Conservation (phyloP, 176 grass and related monocot genomes). For the Carex parvula region DNA sequence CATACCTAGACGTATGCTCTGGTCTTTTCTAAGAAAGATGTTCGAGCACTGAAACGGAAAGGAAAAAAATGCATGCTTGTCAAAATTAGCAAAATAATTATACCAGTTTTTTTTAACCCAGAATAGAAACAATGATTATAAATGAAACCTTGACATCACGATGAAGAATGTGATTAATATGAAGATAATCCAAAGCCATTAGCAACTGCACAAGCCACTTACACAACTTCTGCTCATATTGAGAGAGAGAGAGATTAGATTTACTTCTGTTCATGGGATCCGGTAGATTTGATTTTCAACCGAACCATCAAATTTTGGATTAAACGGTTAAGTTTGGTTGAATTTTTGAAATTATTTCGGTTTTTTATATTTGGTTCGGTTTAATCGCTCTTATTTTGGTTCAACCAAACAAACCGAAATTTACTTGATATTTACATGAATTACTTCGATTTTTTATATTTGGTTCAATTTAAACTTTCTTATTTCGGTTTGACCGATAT, state of each 20-base stretch:
- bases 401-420: no score
- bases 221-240: slow-evolving; percentile 64
- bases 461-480: no score
- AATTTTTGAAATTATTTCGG: no score
- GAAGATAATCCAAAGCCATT: slow-evolving; percentile 95
- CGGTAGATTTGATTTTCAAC: no score
- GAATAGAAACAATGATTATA: slow-evolving; percentile 17
- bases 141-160: slow-evolving; percentile 79
- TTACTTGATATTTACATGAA: no score
- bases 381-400: no score
- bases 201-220: slow-evolving; percentile 95
- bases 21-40: slow-evolving; percentile 90
- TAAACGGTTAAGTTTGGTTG: no score
- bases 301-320: no score
- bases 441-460: no score
- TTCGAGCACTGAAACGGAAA: slow-evolving; percentile 78
- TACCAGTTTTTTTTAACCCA: not conserved
- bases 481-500: no score
- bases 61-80: slow-evolving; percentile 29
- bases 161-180: slow-evolving; percentile 91
- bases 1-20: slow-evolving; percentile 87
- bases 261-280: no score
- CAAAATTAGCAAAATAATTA: slow-evolving; percentile 17
- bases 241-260: slow-evolving; percentile 5
- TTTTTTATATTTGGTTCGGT: no score